Conservation (phyloP, 2,329 filamentous ascomycete genomes). For the Amesomyces nigricolor region DNA sequence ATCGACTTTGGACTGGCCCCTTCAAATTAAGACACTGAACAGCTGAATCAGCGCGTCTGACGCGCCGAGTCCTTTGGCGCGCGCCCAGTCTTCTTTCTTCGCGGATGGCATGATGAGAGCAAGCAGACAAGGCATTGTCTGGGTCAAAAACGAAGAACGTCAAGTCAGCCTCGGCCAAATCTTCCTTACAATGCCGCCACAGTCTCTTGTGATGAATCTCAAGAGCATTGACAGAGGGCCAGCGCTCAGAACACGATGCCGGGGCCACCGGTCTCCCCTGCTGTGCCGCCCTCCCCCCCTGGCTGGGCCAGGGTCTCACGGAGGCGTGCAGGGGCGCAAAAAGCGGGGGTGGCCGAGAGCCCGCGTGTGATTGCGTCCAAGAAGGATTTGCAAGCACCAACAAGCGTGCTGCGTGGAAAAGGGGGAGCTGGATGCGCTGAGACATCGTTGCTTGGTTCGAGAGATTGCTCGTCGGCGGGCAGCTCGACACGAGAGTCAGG, state of each 20-base stretch:
- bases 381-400: slow-evolving; percentile 24
- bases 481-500: not conserved
- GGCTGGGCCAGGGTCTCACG: slow-evolving; percentile 19
- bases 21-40: slow-evolving; percentile 16
- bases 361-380: slow-evolving; percentile 25
- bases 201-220: not conserved
- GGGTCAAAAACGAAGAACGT: not conserved
- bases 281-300: slow-evolving; percentile 12
- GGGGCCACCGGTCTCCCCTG: slow-evolving; percentile 13
- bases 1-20: slow-evolving; percentile 18
- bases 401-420: slow-evolving; percentile 13
- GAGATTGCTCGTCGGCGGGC: no score
- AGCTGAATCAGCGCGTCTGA: not conserved
- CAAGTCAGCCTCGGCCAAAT: no score
- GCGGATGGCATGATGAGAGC: no score
- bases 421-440: slow-evolving; percentile 1
- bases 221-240: not conserved
- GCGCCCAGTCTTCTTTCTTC: no score
- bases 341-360: slow-evolving; percentile 28
- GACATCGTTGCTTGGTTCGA: not conserved
- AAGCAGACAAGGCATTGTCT: not conserved
- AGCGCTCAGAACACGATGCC: slow-evolving; percentile 2
- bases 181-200: no score
- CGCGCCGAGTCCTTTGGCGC: no score
- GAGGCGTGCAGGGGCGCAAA: slow-evolving; percentile 20